Conservation (phyloP, 345 rosid species). For the Ceriops decandra region DNA sequence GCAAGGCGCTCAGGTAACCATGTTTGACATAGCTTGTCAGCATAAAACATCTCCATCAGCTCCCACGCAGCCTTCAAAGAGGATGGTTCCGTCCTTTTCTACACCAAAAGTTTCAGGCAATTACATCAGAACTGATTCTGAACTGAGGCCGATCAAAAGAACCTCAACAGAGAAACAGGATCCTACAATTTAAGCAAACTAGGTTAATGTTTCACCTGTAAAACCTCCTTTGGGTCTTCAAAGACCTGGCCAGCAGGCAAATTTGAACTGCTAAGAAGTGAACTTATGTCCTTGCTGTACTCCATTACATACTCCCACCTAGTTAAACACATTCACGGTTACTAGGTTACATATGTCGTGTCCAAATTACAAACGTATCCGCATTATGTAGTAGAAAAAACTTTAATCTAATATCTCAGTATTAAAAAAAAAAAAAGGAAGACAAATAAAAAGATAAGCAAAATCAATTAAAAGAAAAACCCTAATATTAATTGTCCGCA, state of each 20-base stretch:
- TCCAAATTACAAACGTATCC: too few relatives aligned
- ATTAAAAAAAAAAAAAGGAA: background rate
- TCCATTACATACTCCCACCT: conserved; percentile 95
- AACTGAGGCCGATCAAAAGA: background rate
- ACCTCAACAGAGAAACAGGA: background rate
- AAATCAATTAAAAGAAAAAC: background rate
- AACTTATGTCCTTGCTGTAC: conserved; percentile 71
- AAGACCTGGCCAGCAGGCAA: conserved; percentile 33
- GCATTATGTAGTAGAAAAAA: too few relatives aligned
- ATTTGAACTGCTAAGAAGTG: conserved; percentile 53
- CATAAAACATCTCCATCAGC: conserved; percentile 86
- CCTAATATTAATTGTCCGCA: too few relatives aligned
- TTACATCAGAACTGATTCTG: background rate
- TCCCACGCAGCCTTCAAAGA: conserved; percentile 94
- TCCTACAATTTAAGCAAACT: background rate
- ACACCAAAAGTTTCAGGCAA: conserved; percentile 3
- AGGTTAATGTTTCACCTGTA: conserved; percentile 40
- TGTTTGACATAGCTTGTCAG: conserved; percentile 59
- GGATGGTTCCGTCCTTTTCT: conserved; percentile 57
- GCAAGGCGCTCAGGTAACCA: conserved; percentile 83
- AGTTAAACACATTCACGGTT: conserved; percentile 3
- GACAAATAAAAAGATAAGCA: background rate
- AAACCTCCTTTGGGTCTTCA: conserved; percentile 58
- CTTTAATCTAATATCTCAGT: background rate
- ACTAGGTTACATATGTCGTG: too few relatives aligned